These are phyloP conservation scores for Ogataea nonfermentans DNA, from an alignment of 805 yeast species.

Conservation along the genomic window DNA sequence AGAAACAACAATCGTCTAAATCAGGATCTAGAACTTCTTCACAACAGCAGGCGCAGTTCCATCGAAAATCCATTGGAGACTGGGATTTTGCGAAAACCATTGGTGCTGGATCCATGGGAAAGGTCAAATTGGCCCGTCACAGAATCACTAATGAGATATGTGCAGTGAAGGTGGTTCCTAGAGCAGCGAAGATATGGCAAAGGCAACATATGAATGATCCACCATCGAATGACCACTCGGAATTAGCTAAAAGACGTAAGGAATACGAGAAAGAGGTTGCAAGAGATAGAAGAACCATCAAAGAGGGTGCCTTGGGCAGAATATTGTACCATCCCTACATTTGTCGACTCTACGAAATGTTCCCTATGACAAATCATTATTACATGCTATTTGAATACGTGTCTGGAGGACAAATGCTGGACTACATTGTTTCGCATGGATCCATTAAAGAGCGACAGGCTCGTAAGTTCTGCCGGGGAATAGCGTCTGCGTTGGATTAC, in stretches of 20 bases:
- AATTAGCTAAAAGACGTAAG: constrained; percentile 58
- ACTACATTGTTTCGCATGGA: constrained; percentile 95
- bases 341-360: constrained; percentile 88
- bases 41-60: constrained; percentile 45
- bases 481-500: constrained; percentile 90
- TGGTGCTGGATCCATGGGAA: constrained; percentile 99
- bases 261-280: constrained; percentile 81
- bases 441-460: constrained; percentile 92
- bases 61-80: constrained; percentile 88
- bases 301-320: constrained; percentile 94
- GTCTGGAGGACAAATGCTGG: constrained; percentile 96
- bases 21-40: constrained; percentile 19
- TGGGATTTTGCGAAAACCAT: constrained; percentile 95
- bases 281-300: constrained; percentile 84
- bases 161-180: constrained; percentile 89
- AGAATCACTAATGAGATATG: constrained; percentile 77
- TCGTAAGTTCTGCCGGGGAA: constrained; percentile 90
- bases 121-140: constrained; percentile 91
- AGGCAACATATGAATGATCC: constrained; percentile 69
- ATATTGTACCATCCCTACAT: constrained; percentile 89
- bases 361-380: constrained; percentile 94
- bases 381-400: constrained; percentile 97
- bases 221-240: constrained; percentile 59
- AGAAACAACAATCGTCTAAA: constrained; percentile 22
- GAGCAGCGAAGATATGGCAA: constrained; percentile 77